Conservation (phyloP, 768 basidiomycete species). For the Mycena alexandri region DNA sequence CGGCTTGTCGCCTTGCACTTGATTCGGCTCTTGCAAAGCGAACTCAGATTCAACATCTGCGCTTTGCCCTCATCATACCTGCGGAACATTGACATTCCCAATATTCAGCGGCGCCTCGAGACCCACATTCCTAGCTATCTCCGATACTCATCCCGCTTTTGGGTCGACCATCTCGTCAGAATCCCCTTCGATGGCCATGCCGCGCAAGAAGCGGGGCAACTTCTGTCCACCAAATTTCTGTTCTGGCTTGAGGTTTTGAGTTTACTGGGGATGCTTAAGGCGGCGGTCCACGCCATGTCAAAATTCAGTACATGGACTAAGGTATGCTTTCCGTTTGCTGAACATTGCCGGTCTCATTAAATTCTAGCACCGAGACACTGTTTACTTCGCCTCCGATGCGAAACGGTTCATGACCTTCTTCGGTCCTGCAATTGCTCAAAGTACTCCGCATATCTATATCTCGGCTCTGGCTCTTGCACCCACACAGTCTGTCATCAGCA, state of each 20-base stretch:
- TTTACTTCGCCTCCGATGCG: slow-evolving; percentile 3
- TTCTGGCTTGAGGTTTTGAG: slow-evolving; percentile 24
- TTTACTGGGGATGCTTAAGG: not conserved
- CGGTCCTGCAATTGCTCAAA: not conserved
- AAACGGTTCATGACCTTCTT: slow-evolving; percentile 8
- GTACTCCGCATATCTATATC: slow-evolving; percentile 15
- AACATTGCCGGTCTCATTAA: not conserved
- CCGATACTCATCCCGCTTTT: slow-evolving; percentile 31
- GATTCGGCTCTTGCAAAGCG: not conserved
- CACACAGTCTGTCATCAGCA: not conserved
- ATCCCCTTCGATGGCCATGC: not conserved
- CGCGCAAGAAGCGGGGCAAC: not conserved
- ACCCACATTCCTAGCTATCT: slow-evolving; percentile 19
- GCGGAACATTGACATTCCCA: slow-evolving; percentile 14
- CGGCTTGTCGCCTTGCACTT: not conserved
- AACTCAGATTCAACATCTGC: slow-evolving; percentile 27
- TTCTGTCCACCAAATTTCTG: slow-evolving; percentile 20
- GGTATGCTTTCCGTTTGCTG: too few relatives aligned
- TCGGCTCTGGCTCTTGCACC: slow-evolving; percentile 14
- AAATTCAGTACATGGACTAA: not conserved
- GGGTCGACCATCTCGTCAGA: slow-evolving; percentile 21
- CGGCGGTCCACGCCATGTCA: not conserved
- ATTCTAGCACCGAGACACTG: not conserved
- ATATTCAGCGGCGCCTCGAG: slow-evolving; percentile 9
- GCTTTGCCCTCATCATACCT: slow-evolving; percentile 17